Conservation (phyloP, 1,284 basidiomycete species). For the Cutaneotrichosporon sp. region DNA sequence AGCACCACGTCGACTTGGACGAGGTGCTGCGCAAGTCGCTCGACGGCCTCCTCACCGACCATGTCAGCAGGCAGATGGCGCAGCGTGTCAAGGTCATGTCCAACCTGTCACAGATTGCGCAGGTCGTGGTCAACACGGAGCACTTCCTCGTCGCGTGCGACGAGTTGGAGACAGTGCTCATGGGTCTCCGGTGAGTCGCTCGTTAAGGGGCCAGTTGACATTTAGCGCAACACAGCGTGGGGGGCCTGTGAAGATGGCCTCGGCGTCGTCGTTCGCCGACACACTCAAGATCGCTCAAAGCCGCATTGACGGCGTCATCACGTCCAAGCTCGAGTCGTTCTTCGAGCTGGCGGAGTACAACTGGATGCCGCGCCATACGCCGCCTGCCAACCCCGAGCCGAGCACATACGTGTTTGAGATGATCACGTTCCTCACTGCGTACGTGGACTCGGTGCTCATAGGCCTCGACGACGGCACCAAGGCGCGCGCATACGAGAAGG, state of each 20-base stretch:
- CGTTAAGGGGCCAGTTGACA: background rate
- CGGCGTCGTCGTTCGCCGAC: conserved; percentile 60
- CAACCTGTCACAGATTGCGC: conserved; percentile 90
- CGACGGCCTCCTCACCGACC: conserved; percentile 77
- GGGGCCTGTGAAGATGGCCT: conserved; percentile 61
- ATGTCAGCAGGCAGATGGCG: conserved; percentile 77
- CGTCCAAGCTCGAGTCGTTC: conserved; percentile 94
- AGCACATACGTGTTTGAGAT: conserved; percentile 92
- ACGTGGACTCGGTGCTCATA: conserved; percentile 89
- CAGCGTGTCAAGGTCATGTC: conserved; percentile 68
- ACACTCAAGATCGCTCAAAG: conserved; percentile 71
- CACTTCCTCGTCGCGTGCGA: conserved; percentile 84
- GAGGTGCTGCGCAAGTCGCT: conserved; percentile 91
- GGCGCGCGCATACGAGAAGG: conserved; percentile 81
- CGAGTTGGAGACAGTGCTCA: conserved; percentile 85
- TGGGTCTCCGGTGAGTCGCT: conserved; percentile 63
- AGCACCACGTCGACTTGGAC: conserved; percentile 89
- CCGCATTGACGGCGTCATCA: conserved; percentile 80
- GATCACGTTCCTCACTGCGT: conserved; percentile 93
- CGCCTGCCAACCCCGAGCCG: conserved; percentile 61
- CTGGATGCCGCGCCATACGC: conserved; percentile 67
- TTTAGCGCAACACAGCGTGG: conserved; percentile 76
- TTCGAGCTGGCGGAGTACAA: conserved; percentile 93
- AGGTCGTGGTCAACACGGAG: conserved; percentile 91
- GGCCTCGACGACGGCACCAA: conserved; percentile 73